Base-by-base conservation (phyloP, 805 yeast species). In the Lipomyces sp. region DNA sequence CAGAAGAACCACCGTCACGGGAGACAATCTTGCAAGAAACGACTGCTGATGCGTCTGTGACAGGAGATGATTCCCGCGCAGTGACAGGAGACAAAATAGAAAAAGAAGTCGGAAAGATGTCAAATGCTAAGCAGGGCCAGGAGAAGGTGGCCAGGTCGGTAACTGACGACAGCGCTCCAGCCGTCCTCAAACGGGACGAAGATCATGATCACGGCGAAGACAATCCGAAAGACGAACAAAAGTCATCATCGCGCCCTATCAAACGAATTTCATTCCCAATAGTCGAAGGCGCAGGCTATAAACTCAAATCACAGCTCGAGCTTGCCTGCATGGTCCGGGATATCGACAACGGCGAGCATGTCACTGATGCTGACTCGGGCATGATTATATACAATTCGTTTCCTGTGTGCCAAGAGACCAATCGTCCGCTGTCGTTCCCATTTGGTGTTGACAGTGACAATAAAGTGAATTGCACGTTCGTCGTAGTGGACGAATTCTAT, bases 311-410 rank as follows among this genome's bases (percentile, higher is more conserved):
- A n/a, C 48, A 15, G 15, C 24, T 42, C n/a, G 48, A 42, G 8
- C 65, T 72, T 2, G 84, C 83, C 70, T 90, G 95, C 75, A 89
- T 87, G 66, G 76, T 84, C 59, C 80, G 95, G 73, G 84, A 87
- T 69, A 89, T 90, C 62, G 90, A 88, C 71, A 85, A 82, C 68
- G 95, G 95, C 63, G 94, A 90, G 75, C 94, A 90, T 78, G 81
- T 84, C 18, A 45, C 71, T 65, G 87, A 87, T 69, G 92, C 88
- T 73, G 81, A 80, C n/a, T 77, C 83, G n/a, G 75, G 84, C 7
- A 79, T 84, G 64, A 85, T 90, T 63, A 75, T 88, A 18, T 89
- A 86, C 71, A 81, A 76, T 1, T 78, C 83, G 3, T 87, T 89
- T 71, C 90, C 92, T 1, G 77, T 72, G 4, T 89, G 95, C 77